Percentiles rank a stretch among this genome's conserved stretches.
phyloP scores from a whole-genome alignment of 768 basidiomycete species.

The Russula dissimulans region DNA sequence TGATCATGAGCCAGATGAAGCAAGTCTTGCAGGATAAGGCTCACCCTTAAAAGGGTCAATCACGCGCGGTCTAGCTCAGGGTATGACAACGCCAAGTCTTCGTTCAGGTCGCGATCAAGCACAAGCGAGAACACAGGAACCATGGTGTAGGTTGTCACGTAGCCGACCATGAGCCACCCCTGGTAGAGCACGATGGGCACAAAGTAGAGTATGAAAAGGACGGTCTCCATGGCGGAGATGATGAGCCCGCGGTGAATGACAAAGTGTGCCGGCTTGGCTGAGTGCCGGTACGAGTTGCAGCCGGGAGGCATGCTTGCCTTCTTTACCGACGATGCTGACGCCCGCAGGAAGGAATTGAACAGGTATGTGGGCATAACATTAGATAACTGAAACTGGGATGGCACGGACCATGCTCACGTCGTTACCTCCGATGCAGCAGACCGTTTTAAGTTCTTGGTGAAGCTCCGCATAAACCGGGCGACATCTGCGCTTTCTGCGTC shows the following conservation, averaged over 20 bases:
- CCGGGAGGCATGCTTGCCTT: constrained; percentile 97
- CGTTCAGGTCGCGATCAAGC: constrained; percentile 89
- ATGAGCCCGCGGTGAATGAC: constrained; percentile 97
- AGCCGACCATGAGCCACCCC: constrained; percentile 96
- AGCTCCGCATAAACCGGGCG: constrained; percentile 80
- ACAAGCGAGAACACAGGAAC: constrained; percentile 97
- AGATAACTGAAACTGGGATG: no score
- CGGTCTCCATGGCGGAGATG: constrained; percentile 96
- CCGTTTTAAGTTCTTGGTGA: constrained; percentile 96
- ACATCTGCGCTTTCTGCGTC: constrained; percentile 99
- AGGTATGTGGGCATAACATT: no score
- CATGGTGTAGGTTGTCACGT: constrained; percentile 96
- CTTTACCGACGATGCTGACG: constrained; percentile 96
- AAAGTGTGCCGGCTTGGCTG: constrained; percentile 95
- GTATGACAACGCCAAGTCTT: constrained; percentile 89
- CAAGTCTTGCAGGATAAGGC: constrained; percentile 96
- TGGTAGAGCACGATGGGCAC: constrained; percentile 97
- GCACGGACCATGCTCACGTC: constrained; percentile 94
- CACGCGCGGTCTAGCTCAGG: constrained; percentile 53
- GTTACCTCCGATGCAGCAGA: constrained; percentile 98
- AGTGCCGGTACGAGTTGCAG: constrained; percentile 95
- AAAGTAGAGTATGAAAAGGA: constrained; percentile 89
- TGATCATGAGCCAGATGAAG: constrained; percentile 97
- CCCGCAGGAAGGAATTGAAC: constrained; percentile 35
- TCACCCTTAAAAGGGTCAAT: constrained; percentile 55